These are phyloP conservation scores for Lipomyces sp. DNA, from an alignment of 805 yeast species.

Conservation along the genomic window DNA sequence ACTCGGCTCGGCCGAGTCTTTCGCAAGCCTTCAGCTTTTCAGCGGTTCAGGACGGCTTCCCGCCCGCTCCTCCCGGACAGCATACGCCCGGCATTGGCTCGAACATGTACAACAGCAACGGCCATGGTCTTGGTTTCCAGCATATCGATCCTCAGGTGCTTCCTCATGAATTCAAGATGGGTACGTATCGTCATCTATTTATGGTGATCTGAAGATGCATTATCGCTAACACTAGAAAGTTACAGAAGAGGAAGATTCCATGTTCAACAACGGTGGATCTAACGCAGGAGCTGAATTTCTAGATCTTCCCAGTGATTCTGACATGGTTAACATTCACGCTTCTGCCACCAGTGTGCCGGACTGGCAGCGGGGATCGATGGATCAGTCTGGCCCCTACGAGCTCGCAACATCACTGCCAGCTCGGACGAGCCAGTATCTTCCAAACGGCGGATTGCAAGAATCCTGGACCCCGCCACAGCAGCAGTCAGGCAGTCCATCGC, in stretches of 20 bases:
- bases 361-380: slow-evolving; percentile 5
- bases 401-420: neutral
- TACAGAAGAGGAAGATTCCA: slow-evolving; percentile 14
- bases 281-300: slow-evolving; percentile 16
- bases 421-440: neutral
- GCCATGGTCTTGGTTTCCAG: slow-evolving; percentile 7
- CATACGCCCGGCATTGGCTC: slow-evolving; percentile 22
- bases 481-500: neutral
- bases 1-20: slow-evolving; percentile 18
- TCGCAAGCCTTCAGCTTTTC: slow-evolving; percentile 19
- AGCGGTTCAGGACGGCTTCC: slow-evolving; percentile 22
- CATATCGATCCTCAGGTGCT: slow-evolving; percentile 28
- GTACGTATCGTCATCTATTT: slow-evolving; percentile 3
- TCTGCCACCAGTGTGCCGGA: slow-evolving; percentile 4
- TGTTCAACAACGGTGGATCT: neutral
- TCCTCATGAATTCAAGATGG: slow-evolving; percentile 9
- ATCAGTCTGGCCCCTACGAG: neutral
- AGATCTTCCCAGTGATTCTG: slow-evolving; percentile 17
- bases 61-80: slow-evolving; percentile 23
- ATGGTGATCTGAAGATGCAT: neutral
- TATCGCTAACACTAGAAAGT: too few relatives aligned
- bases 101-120: slow-evolving; percentile 4
- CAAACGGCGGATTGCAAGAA: neutral
- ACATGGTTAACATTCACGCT: slow-evolving; percentile 4
- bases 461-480: neutral